These are phyloP conservation scores for Adiantum capillusveneris DNA, from an alignment of 75 land plant species.

Conservation along the genomic window DNA sequence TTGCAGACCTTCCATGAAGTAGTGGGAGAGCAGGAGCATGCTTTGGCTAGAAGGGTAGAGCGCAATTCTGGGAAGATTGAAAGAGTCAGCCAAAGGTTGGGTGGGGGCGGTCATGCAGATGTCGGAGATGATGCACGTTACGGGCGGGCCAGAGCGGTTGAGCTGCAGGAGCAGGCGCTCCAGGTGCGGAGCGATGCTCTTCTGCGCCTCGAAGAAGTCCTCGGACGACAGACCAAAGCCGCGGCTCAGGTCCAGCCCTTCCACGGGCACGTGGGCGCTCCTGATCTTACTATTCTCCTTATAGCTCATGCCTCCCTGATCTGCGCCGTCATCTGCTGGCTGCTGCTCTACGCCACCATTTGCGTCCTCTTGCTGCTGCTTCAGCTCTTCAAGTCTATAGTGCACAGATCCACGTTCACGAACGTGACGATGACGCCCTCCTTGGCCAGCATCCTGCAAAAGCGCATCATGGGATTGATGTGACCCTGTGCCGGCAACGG, in stretches of 20 bases:
- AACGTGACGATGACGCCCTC: background rate
- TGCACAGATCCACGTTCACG: background rate
- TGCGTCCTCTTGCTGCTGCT: background rate
- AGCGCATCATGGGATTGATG: background rate
- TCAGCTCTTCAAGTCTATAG: background rate
- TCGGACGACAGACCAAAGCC: background rate
- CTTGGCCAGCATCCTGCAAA: too few species aligned
- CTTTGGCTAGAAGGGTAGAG: too few species aligned
- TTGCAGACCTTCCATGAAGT: background rate
- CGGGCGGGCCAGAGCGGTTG: background rate
- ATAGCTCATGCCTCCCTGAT: background rate
- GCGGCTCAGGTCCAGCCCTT: background rate
- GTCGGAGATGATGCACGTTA: background rate
- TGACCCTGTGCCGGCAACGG: background rate
- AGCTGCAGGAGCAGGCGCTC: background rate
- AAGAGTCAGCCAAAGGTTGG: background rate
- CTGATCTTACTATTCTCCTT: too few species aligned
- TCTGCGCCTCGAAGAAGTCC: background rate
- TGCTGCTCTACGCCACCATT: too few species aligned
- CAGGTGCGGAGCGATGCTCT: background rate
- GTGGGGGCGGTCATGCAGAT: background rate
- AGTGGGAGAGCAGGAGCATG: too few species aligned
- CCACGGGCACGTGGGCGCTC: background rate
- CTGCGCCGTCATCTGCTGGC: background rate
- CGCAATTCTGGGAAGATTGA: too few species aligned